A percentile compares a stretch with the other conserved stretches of the same genome.
phyloP scores from a whole-genome alignment of 1,284 basidiomycete species.

The Rugosomyces carneus region DNA sequence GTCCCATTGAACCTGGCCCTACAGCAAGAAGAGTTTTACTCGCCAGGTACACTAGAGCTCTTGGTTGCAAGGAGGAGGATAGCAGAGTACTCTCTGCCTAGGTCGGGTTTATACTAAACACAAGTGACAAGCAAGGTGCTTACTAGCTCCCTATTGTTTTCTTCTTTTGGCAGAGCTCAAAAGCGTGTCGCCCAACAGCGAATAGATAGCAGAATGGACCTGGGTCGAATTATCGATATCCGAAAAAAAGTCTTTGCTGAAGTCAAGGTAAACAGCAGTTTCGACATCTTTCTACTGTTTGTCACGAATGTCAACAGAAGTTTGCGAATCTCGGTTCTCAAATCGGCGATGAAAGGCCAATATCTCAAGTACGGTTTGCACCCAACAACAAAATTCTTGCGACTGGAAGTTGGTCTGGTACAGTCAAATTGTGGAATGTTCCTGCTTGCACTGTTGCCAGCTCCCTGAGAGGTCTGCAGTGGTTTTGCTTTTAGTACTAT shows the following conservation, averaged over 20 bases:
- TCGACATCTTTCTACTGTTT: background rate
- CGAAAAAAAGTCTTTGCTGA: constrained; percentile 86
- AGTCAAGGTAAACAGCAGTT: constrained; percentile 64
- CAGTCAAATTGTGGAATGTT: constrained; percentile 92
- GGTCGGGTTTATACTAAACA: constrained; percentile 68
- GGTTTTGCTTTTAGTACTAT: background rate
- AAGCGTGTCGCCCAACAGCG: constrained; percentile 86
- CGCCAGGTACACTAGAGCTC: constrained; percentile 83
- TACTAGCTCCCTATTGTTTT: constrained; percentile 43
- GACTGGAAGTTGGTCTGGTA: constrained; percentile 94
- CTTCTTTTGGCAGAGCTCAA: constrained; percentile 74
- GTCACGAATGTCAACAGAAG: constrained; percentile 44
- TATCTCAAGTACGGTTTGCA: constrained; percentile 92
- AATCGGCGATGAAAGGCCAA: constrained; percentile 93
- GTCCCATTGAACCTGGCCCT: constrained; percentile 7
- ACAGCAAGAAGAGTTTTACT: constrained; percentile 93
- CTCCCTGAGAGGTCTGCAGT: constrained; percentile 57
- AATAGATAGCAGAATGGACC: constrained; percentile 80
- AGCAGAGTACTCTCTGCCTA: constrained; percentile 88
- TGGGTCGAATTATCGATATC: constrained; percentile 86
- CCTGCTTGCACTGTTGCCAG: constrained; percentile 79
- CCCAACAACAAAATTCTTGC: constrained; percentile 86
- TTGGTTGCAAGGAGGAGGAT: constrained; percentile 79
- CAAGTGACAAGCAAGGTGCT: constrained; percentile 65
- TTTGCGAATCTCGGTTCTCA: constrained; percentile 94